phyloP scores from a whole-genome alignment of 1,284 basidiomycete species.

The Cutaneotrichosporon arboriforme region DNA sequence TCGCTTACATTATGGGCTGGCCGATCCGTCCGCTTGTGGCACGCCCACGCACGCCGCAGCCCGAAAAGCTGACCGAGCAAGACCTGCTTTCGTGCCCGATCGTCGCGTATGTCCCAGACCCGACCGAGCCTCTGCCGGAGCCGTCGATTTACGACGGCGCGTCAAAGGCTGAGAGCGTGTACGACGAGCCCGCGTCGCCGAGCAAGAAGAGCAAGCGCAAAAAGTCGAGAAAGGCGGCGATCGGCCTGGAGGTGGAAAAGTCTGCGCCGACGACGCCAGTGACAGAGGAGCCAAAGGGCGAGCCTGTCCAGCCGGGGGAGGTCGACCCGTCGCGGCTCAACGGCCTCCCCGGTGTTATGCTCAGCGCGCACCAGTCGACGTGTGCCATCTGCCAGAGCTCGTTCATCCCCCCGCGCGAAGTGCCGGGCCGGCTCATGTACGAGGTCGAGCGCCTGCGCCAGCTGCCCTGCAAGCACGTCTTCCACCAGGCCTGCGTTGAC shows the following conservation, averaged over 20 bases:
- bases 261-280: neutral
- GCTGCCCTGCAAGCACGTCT: conserved; percentile 35
- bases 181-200: neutral
- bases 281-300: neutral
- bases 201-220: neutral
- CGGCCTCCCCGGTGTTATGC: conserved; percentile 16
- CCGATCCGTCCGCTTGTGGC: neutral
- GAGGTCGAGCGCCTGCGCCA: conserved; percentile 25
- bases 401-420: conserved; percentile 21
- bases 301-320: conserved; percentile 3
- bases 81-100: conserved; percentile 21
- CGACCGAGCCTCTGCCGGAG: conserved; percentile 9
- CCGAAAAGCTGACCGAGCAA: neutral
- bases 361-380: conserved; percentile 21
- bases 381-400: conserved; percentile 39
- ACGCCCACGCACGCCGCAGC: neutral
- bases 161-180: neutral
- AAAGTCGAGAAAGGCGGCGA: neutral
- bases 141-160: conserved; percentile 2
- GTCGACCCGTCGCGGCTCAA: conserved; percentile 17
- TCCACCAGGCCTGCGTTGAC: conserved; percentile 38
- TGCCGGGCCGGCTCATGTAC: conserved; percentile 21
- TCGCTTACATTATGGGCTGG: conserved; percentile 1
- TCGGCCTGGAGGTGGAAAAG: neutral
- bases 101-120: conserved; percentile 29